These are phyloP conservation scores for Eucalyptus guilfoylei DNA, from an alignment of 345 rosid genomes.

Conservation along the genomic window DNA sequence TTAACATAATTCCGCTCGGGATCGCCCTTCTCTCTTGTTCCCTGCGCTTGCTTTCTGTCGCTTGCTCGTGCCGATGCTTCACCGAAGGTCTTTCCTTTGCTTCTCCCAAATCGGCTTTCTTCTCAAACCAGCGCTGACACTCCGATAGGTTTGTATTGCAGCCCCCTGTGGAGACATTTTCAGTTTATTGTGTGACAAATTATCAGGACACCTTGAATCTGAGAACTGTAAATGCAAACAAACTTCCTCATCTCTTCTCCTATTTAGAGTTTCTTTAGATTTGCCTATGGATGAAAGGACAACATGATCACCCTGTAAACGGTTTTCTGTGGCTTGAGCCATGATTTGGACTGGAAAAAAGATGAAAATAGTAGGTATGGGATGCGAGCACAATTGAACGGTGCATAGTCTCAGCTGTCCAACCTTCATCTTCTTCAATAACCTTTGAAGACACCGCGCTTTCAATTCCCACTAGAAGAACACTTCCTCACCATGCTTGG, in stretches of 20 bases:
- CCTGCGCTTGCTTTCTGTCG: neutral
- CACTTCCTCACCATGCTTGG: neutral
- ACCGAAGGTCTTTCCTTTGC: neutral
- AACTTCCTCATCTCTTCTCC: neutral
- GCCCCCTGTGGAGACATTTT: neutral
- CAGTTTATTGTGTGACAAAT: neutral
- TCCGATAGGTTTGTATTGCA: neutral
- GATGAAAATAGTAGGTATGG: fast-evolving
- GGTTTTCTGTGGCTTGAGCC: neutral
- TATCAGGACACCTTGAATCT: neutral
- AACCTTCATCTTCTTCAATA: neutral
- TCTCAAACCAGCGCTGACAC: fast-evolving
- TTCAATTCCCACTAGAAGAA: neutral
- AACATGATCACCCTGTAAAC: fast-evolving
- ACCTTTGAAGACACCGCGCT: neutral
- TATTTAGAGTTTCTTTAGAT: neutral
- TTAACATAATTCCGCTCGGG: neutral
- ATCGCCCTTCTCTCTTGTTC: neutral
- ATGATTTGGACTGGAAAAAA: neutral
- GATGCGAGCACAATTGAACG: neutral
- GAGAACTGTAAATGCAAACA: neutral
- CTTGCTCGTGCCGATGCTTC: neutral
- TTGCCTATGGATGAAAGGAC: neutral
- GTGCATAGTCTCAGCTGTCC: neutral
- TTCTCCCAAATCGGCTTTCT: neutral